A percentile compares a stretch with the other conserved stretches of the same genome.
phyloP scores from a whole-genome alignment of 116 monocot genomes.

The Posidonia oceanica region DNA sequence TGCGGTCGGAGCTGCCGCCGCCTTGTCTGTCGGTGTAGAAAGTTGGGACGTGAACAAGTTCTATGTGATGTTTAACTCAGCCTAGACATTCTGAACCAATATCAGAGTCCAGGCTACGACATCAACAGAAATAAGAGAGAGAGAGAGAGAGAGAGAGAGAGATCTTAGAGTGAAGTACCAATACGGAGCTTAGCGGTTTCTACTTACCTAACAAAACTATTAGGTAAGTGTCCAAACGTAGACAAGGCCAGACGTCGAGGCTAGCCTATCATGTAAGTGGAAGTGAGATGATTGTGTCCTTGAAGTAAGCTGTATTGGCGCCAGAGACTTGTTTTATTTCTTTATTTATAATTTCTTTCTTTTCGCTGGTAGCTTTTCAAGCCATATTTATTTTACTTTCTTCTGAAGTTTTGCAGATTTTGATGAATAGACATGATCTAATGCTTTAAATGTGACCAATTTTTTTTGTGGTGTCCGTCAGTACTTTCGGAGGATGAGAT shows the following conservation, averaged over 20 bases:
- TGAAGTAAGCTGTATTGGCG: too few species aligned
- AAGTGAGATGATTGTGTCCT: too few species aligned
- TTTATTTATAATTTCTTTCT: neutral
- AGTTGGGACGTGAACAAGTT: slow-evolving; percentile 39
- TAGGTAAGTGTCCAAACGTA: neutral
- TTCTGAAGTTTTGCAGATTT: too few species aligned
- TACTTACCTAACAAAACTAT: neutral
- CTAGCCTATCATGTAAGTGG: neutral
- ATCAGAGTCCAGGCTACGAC: too few species aligned
- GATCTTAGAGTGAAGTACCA: neutral
- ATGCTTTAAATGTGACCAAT: too few species aligned
- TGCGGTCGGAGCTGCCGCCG: slow-evolving; percentile 25
- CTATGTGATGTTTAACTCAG: slow-evolving; percentile 16
- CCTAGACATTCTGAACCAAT: slow-evolving; percentile 8
- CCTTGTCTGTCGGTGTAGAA: slow-evolving; percentile 23
- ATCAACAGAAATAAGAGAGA: neutral
- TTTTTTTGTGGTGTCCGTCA: too few species aligned
- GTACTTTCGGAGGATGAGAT: too few species aligned
- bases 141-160: too few species aligned
- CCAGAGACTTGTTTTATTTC: too few species aligned
- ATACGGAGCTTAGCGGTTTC: neutral
- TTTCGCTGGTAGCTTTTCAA: neutral
- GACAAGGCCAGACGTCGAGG: neutral
- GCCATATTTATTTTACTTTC: neutral
- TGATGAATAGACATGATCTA: neutral